Evolutionary conservation across 225 moss, liverwort and hornwort species (phyloP), one percentile per base, ranked within the genome.

Genomic region (Rhytidiadelphus loreus): DNA sequence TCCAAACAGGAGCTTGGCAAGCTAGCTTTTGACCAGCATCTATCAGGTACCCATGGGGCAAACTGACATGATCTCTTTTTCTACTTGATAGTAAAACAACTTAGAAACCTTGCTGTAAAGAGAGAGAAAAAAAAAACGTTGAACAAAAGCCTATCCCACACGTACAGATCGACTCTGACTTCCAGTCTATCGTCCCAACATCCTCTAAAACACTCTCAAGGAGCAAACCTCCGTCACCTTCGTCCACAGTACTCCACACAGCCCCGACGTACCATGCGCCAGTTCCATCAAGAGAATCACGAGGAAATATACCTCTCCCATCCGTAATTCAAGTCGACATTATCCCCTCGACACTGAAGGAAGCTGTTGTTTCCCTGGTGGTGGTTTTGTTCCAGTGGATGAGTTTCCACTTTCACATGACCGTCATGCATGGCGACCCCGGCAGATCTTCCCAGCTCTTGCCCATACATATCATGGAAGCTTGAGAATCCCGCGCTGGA

Each of bases 261-360:
- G 41, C 58, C 29, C 29, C 16, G 9, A 14, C 50, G 50, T 50
- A 13, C 55, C 55, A 15, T 24, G 35, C 9, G 71, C 28, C 71
- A 71, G 13, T 39, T 16, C 77, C 78, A 7, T 16, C 1, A 29
- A 13, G 59, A 30, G 46, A 81, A 62, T 81, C 62, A 81, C 41
- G 93, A 93, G 86, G 93, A 93, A 87, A 93, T 93, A 28, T 92
- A 91, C 77, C 92, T 90, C 87, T 94, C 90, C 94, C 94, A 94
- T 59, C 92, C 92, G 89, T 88, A 90, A 81, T 92, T 94, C 87
- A 94, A 87, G 90, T 94, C 94, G n/a, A 94, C 89, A 60, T 87
- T 87, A 81, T 79, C 79, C 18, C 89, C 92, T 86, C 90, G 84
- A 72, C 92, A 91, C 77, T 88, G 92, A 7, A 92, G 16, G 59